Conservation (phyloP, 2,329 filamentous ascomycete genomes). For the Claviceps sp. region DNA sequence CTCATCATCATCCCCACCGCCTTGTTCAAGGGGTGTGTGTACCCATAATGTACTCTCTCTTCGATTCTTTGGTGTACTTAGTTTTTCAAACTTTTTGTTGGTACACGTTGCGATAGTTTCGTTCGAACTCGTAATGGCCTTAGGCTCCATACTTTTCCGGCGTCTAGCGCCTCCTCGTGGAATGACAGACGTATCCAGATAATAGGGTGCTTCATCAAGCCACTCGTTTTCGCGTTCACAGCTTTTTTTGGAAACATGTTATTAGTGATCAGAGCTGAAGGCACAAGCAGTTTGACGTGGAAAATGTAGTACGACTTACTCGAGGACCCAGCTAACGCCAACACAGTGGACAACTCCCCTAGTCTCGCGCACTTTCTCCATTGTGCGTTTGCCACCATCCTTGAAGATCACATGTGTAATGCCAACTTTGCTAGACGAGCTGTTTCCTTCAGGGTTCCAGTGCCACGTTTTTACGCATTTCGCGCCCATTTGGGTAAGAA, state of each 20-base stretch:
- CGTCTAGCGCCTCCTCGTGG: conserved; percentile 59
- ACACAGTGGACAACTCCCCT: conserved; percentile 71
- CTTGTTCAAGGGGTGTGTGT: conserved; percentile 35
- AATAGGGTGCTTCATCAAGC: conserved; percentile 60
- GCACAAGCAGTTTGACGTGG: not conserved
- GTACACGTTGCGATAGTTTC: conserved; percentile 41
- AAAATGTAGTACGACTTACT: conserved; percentile 54
- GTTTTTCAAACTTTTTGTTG: conserved; percentile 25
- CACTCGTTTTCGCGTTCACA: conserved; percentile 66
- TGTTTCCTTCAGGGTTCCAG: conserved; percentile 47
- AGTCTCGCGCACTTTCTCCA: conserved; percentile 66
- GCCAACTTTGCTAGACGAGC: conserved; percentile 41
- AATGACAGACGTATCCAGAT: conserved; percentile 51
- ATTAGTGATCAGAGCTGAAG: conserved; percentile 16
- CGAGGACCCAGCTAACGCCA: conserved; percentile 76
- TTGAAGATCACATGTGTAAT: conserved; percentile 89
- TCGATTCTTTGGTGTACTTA: conserved; percentile 36
- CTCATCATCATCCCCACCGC: conserved; percentile 23
- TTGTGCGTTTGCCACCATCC: conserved; percentile 65
- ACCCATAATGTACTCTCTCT: conserved; percentile 43
- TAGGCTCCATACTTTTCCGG: conserved; percentile 72
- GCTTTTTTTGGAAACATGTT: conserved; percentile 15
- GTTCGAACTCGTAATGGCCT: conserved; percentile 54
- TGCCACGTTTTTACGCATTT: conserved; percentile 63
- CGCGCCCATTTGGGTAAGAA: conserved; percentile 71